These are phyloP conservation scores for Pseudoneurospora amorphoporcata DNA, from an alignment of 495 filamentous ascomycete species.

Conservation along the genomic window DNA sequence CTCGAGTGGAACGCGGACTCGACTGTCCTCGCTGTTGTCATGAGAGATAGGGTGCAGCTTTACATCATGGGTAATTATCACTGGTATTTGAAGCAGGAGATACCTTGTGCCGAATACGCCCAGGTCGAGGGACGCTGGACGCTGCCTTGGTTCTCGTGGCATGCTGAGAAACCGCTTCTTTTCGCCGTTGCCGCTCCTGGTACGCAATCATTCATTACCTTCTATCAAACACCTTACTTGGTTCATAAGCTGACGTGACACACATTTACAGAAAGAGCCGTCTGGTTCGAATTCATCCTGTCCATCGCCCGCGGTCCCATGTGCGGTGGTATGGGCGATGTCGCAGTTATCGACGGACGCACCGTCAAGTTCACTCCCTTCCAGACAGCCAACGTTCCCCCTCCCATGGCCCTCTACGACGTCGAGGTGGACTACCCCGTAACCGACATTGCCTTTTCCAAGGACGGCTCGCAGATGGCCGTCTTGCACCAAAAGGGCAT, in stretches of 20 bases:
- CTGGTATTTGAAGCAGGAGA: conserved; percentile 96
- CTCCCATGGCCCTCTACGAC: conserved; percentile 83
- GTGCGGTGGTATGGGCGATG: conserved; percentile 46
- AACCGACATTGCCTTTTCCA: conserved; percentile 66
- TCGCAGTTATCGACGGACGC: conserved; percentile 82
- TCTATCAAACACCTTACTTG: not conserved
- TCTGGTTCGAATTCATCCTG: conserved; percentile 59
- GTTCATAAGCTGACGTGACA: conserved; percentile 6
- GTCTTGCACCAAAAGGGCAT: conserved; percentile 56
- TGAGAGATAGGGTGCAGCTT: conserved; percentile 70
- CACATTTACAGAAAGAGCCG: conserved; percentile 34
- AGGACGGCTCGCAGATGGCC: conserved; percentile 55
- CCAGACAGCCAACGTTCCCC: conserved; percentile 72
- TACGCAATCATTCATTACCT: conserved; percentile 15
- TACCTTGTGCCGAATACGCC: conserved; percentile 29
- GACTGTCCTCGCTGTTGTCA: conserved; percentile 71
- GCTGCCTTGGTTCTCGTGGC: conserved; percentile 45
- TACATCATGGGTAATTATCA: conserved; percentile 98
- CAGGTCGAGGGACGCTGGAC: conserved; percentile 18
- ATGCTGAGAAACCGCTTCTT: conserved; percentile 69
- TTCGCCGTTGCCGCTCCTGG: conserved; percentile 41
- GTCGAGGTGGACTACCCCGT: conserved; percentile 50
- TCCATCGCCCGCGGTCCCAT: conserved; percentile 57
- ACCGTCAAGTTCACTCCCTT: conserved; percentile 78
- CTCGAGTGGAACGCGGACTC: conserved; percentile 88